phyloP scores from a whole-genome alignment of 805 yeast species.

The Metschnikowia baotianmanensis region DNA sequence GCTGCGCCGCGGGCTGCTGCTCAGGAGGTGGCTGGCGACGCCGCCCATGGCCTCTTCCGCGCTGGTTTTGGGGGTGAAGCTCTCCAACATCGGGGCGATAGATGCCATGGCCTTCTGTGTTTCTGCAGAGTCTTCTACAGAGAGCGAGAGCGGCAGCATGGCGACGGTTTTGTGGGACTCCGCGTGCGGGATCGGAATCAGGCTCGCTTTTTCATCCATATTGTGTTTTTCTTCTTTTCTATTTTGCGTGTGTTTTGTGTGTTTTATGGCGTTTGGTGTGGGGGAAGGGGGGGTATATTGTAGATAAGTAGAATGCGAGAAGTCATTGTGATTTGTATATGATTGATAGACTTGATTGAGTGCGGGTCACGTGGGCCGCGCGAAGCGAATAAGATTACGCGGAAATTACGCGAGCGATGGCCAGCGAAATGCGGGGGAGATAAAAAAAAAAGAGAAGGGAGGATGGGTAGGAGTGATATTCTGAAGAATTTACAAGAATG shows the following conservation, averaged over 20 bases:
- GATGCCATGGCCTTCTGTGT: slow-evolving; percentile 68
- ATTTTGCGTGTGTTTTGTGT: neutral
- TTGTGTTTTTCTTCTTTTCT: neutral
- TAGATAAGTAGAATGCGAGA: too few species aligned
- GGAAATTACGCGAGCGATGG: too few species aligned
- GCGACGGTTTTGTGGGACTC: slow-evolving; percentile 7
- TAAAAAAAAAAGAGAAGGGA: neutral
- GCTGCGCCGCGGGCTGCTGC: slow-evolving; percentile 17
- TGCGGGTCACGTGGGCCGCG: too few species aligned
- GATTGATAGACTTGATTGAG: too few species aligned
- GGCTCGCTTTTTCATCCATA: too few species aligned
- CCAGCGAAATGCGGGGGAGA: too few species aligned
- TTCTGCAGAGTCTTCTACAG: slow-evolving; percentile 13
- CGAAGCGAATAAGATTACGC: too few species aligned
- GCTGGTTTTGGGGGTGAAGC: slow-evolving; percentile 70
- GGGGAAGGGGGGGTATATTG: too few species aligned
- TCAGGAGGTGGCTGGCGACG: slow-evolving; percentile 15
- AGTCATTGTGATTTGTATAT: too few species aligned
- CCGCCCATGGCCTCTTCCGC: slow-evolving; percentile 35
- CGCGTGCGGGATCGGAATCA: slow-evolving; percentile 15
- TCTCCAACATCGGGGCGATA: slow-evolving; percentile 74
- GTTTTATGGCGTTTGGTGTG: too few species aligned
- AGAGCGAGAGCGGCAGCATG: slow-evolving; percentile 18
- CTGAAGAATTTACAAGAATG: too few species aligned
- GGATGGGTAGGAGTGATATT: neutral